phyloP scores from a whole-genome alignment of 345 rosid species.

The Turritis glabra region DNA sequence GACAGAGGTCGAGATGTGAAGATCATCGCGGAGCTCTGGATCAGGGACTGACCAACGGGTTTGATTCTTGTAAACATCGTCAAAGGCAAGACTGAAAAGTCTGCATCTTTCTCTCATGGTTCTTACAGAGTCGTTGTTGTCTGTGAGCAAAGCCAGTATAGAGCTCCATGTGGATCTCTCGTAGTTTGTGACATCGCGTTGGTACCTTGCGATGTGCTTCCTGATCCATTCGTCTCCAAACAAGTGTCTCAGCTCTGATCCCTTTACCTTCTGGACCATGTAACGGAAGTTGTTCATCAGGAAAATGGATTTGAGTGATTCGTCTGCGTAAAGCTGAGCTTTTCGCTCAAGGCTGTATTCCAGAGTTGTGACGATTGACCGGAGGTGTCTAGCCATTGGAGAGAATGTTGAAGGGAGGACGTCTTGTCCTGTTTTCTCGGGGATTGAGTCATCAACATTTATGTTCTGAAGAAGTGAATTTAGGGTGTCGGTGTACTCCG shows the following conservation, averaged over 20 bases:
- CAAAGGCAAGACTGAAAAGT: conserved; percentile 58
- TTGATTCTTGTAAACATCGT: conserved; percentile 65
- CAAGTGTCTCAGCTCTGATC: conserved; percentile 57
- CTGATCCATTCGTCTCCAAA: conserved; percentile 91
- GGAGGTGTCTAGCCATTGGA: conserved; percentile 59
- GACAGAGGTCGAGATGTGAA: conserved; percentile 64
- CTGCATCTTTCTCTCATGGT: conserved; percentile 58
- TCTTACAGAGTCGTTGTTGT: conserved; percentile 41
- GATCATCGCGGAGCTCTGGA: conserved; percentile 66
- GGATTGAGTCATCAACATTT: conserved; percentile 39
- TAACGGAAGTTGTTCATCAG: conserved; percentile 73
- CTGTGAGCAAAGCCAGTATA: conserved; percentile 48
- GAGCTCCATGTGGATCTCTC: conserved; percentile 72
- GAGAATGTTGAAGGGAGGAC: conserved; percentile 44
- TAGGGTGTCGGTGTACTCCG: conserved; percentile 50
- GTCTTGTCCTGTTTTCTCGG: conserved; percentile 38
- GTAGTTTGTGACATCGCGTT: conserved; percentile 61
- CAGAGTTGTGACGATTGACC: conserved; percentile 47
- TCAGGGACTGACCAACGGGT: conserved; percentile 64
- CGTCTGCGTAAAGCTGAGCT: conserved; percentile 57
- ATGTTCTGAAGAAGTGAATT: conserved; percentile 54
- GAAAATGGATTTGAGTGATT: conserved; percentile 53
- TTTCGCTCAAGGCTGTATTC: conserved; percentile 55
- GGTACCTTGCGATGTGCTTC: conserved; percentile 59
- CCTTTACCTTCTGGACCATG: conserved; percentile 72